Evolutionary conservation across 2,329 filamentous ascomycete genomes (phyloP), one percentile per base, ranked within the genome.

Genomic region (Hortaea werneckii): DNA sequence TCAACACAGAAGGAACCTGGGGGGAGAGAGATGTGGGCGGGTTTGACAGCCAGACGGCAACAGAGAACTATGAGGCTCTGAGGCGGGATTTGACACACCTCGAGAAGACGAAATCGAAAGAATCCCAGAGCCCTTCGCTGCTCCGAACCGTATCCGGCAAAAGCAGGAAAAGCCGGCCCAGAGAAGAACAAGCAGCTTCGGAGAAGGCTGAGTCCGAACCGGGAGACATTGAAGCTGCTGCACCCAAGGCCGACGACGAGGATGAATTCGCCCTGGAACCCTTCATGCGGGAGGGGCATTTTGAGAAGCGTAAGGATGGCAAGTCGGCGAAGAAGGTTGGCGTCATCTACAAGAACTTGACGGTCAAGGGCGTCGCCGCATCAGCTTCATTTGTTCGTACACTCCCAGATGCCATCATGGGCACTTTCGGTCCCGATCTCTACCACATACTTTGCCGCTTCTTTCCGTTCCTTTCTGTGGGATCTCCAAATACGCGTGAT

Each of bases 381-480:
- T 80, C 78, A 0, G 72, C 82, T 0, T 78, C 78, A 0, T 84
- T 85, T 52, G 83, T 85, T 27, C 78, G 78, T 50, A 87, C 84
- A 0, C 66, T 90, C 0, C 85, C 85, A 0, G 76, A 85, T 52
- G 85, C 85, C 2, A 72, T 90, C 34, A 51, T 87, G 4, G 84
- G 84, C 20, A 88, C 85, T 0, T 90, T 92, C 60, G 86, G 86
- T 0, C 85, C 85, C 0, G 86, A 90, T 62, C 67, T 90, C 1
- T 90, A 86, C 61, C 74, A 70, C 20, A 66, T 86, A 5, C 55
- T 88, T 10, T 70, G 69, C 29, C 59, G 68, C 5, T 79, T 76
- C 46, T 57, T 79, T 26, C 77, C 78, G 0, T 65, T 67, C 13
- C 65, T 79, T 11, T 68, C 64, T 35, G 63, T 76, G 40, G 68